Base-by-base conservation (phyloP, 495 filamentous ascomycete species). In the Trichoderma asperelloides region DNA sequence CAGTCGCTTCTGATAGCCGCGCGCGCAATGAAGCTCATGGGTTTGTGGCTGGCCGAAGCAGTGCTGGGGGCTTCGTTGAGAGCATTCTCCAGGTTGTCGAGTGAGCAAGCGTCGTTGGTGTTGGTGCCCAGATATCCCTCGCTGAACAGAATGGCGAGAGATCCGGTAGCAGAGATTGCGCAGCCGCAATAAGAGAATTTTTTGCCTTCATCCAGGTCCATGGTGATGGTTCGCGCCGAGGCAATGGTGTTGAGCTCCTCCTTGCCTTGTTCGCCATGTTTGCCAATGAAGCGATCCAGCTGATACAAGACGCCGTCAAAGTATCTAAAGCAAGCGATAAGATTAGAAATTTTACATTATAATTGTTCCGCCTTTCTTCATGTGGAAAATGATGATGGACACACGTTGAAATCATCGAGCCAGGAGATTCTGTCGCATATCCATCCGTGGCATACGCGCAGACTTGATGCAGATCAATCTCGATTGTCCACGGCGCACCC, bases 221-320 rank as follows among this genome's bases (percentile, higher is more conserved):
- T 71, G n/a, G 76, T 80, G n/a, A 84, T 67, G 62, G 75, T 69
- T 67, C 82, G 79, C n/a, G 74, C 73, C 41, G 73, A 66, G 71
- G 74, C 76, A 64, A 84, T 78, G 28, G 69, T 69, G 71, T 86
- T 86, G 65, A 86, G 70, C 70, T 86, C 82, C 16, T 71, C 70
- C 63, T 75, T 71, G 64, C 78, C 77, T 8, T 70, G 68, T 62
- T 76, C 75, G 33, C 74, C 77, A 70, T 77, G 73, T 23, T 70
- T 65, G 28, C 66, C 65, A 23, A 69, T 65, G 47, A 77, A 77
- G 65, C 79, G 76, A 63, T 77, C 75, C 68, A 84, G 67, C 57
- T 75, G 73, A 28, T 70, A 75, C 66, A 78, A 71, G 57, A 80
- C 78, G 64, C 71, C 73, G 3, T 78, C 71, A 55, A 85, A 67